Evolutionary conservation across 768 basidiomycete genomes (phyloP).

Genomic region (Exsudoporus frostii): DNA sequence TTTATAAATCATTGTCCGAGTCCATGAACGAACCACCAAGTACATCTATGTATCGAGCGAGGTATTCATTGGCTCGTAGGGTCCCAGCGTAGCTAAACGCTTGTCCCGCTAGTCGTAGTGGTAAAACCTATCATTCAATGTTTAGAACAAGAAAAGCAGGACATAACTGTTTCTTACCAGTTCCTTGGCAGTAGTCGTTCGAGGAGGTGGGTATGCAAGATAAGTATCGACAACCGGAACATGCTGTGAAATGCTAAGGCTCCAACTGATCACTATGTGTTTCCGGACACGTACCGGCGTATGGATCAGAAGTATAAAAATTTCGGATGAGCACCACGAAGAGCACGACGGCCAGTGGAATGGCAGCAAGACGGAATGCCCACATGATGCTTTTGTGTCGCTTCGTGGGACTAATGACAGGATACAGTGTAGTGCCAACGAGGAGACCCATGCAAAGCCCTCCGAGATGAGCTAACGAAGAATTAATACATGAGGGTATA

Average conservation of each 20-base stretch:
- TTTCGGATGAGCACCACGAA: slow-evolving; percentile 83
- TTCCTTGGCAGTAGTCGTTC: slow-evolving; percentile 65
- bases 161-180: slow-evolving; percentile 22
- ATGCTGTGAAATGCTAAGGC: slow-evolving; percentile 46
- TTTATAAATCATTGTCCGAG: slow-evolving; percentile 4
- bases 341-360: slow-evolving; percentile 73
- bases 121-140: slow-evolving; percentile 20
- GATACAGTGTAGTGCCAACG: slow-evolving; percentile 80
- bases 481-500: not conserved
- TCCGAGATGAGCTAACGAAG: slow-evolving; percentile 74
- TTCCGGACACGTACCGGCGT: slow-evolving; percentile 54
- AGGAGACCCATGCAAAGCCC: slow-evolving; percentile 85
- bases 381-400: slow-evolving; percentile 72
- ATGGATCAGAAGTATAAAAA: slow-evolving; percentile 87
- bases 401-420: slow-evolving; percentile 78
- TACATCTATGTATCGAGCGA: slow-evolving; percentile 1
- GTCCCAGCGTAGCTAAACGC: slow-evolving; percentile 17
- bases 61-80: not conserved
- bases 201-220: slow-evolving; percentile 80
- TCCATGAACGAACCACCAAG: not conserved
- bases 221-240: slow-evolving; percentile 83
- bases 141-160: not conserved
- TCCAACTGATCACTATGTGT: not conserved
- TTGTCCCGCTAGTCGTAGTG: slow-evolving; percentile 31
- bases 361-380: slow-evolving; percentile 65